These are phyloP conservation scores for Tolypocladium sp. DNA, from an alignment of 2,329 filamentous ascomycete genomes.

Conservation along the genomic window DNA sequence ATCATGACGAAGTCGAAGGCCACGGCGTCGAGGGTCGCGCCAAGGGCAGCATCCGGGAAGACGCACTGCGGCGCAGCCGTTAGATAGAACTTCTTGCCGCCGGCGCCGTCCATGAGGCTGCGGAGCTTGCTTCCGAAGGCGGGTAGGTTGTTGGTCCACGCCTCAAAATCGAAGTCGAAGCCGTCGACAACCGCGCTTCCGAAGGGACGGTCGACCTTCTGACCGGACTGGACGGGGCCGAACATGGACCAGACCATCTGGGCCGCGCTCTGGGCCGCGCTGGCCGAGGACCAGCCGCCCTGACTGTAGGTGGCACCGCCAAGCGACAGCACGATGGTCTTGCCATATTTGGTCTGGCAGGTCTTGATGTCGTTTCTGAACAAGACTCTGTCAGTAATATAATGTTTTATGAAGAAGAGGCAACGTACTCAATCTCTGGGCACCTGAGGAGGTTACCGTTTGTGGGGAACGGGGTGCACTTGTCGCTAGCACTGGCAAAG, in stretches of 20 bases:
- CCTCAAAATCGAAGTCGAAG: conserved; percentile 70
- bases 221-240: conserved; percentile 41
- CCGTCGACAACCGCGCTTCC: conserved; percentile 58
- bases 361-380: conserved; percentile 38
- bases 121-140: conserved; percentile 52
- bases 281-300: conserved; percentile 49
- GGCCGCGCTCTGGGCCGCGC: conserved; percentile 45
- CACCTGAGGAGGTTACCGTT: conserved; percentile 47
- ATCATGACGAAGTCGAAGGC: conserved; percentile 53
- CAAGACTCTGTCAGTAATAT: not conserved
- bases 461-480: conserved; percentile 48
- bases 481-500: conserved; percentile 53
- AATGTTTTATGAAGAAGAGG: not conserved
- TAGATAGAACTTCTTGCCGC: conserved; percentile 49
- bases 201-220: conserved; percentile 52
- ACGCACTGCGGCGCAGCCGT: conserved; percentile 60
- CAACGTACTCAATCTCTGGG: conserved; percentile 51
- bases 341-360: conserved; percentile 54
- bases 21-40: conserved; percentile 46
- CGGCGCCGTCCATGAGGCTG: conserved; percentile 40
- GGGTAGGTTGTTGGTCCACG: conserved; percentile 46
- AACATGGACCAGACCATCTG: conserved; percentile 62
- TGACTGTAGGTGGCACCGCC: conserved; percentile 63
- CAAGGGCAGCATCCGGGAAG: conserved; percentile 52
- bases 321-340: conserved; percentile 64